Conservation (phyloP, 2,329 filamentous ascomycete genomes). For the Seiridium unicorne region DNA sequence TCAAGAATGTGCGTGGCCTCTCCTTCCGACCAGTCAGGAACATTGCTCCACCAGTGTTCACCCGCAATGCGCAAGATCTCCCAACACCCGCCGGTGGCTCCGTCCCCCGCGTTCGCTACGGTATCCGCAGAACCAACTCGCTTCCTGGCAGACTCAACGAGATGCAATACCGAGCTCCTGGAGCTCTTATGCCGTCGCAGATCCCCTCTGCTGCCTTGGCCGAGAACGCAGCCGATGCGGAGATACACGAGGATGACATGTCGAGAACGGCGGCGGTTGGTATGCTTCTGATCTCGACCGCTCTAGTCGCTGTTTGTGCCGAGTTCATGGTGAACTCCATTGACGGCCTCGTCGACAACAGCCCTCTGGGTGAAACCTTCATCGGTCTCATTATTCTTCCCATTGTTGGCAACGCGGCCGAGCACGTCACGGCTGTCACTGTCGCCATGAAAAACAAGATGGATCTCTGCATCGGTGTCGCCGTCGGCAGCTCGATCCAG, state of each 20-base stretch:
- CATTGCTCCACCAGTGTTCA: conserved; percentile 71
- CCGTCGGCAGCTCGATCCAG: conserved; percentile 69
- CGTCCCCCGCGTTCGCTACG: conserved; percentile 57
- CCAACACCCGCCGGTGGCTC: conserved; percentile 37
- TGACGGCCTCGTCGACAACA: conserved; percentile 56
- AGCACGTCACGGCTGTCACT: conserved; percentile 70
- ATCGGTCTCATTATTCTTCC: conserved; percentile 72
- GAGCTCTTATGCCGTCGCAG: conserved; percentile 48
- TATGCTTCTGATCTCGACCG: conserved; percentile 63
- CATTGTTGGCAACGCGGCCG: conserved; percentile 71
- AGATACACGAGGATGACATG: conserved; percentile 45
- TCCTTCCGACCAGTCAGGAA: conserved; percentile 64
- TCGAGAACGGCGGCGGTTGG: conserved; percentile 57
- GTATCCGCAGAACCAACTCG: conserved; percentile 73
- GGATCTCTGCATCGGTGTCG: conserved; percentile 72
- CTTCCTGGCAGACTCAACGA: conserved; percentile 66
- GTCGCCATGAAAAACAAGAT: conserved; percentile 75
- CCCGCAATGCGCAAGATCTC: conserved; percentile 33
- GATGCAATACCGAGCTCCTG: conserved; percentile 41
- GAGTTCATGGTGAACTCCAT: conserved; percentile 71
- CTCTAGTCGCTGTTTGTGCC: conserved; percentile 65
- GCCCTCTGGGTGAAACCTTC: conserved; percentile 62
- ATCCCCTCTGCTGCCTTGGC: conserved; percentile 36
- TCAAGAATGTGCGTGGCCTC: conserved; percentile 56
- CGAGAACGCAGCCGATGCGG: conserved; percentile 20